Percentiles rank a stretch among this genome's conserved stretches.
These are phyloP conservation scores for Pseudoneurospora amorphoporcata DNA, from an alignment of 495 filamentous ascomycete genomes.

Conservation along the genomic window DNA sequence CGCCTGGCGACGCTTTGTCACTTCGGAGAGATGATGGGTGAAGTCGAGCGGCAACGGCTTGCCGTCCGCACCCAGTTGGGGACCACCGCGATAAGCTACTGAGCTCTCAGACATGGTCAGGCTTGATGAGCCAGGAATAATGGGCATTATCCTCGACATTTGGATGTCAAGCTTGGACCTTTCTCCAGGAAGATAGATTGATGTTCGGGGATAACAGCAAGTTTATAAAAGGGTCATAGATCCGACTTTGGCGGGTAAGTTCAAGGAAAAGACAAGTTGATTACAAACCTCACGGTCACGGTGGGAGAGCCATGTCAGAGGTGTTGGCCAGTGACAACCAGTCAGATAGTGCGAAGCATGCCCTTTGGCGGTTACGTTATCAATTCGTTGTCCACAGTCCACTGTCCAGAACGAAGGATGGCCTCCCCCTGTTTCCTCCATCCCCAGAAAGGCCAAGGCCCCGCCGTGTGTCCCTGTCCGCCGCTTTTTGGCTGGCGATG, in stretches of 20 bases:
- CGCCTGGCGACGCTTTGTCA: constrained; percentile 50
- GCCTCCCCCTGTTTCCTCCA: neutral
- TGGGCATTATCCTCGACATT: neutral
- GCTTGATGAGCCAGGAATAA: neutral
- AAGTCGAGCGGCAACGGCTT: constrained; percentile 55
- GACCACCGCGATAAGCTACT: neutral
- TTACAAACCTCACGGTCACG: neutral
- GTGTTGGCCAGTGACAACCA: neutral
- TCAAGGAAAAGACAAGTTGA: neutral
- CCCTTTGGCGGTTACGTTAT: neutral
- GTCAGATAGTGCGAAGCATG: neutral
- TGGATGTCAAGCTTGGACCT: neutral
- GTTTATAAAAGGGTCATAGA: neutral
- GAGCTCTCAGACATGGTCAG: neutral
- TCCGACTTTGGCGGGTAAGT: neutral
- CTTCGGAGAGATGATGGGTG: constrained; percentile 63
- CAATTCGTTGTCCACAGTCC: neutral
- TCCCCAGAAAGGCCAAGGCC: neutral
- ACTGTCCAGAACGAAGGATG: neutral
- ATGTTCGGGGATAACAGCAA: neutral
- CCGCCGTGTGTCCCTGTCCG: neutral
- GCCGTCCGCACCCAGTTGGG: constrained; percentile 4
- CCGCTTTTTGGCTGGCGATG: neutral
- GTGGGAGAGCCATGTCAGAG: neutral
- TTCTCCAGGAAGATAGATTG: neutral